These are phyloP conservation scores for Lachnellula arida DNA, from an alignment of 2,329 filamentous ascomycete genomes.

Conservation along the genomic window DNA sequence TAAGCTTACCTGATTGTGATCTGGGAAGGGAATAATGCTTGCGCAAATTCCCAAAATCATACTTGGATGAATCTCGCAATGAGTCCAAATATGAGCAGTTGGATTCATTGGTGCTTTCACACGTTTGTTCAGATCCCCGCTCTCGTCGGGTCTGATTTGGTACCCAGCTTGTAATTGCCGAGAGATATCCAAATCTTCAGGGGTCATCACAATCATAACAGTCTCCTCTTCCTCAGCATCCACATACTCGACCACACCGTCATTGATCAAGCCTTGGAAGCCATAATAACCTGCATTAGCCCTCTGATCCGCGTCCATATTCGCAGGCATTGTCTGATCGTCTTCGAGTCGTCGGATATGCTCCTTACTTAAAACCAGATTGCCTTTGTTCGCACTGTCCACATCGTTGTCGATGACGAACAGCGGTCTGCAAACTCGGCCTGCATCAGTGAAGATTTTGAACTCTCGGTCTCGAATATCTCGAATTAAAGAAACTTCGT, in stretches of 20 bases:
- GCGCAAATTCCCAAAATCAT: constrained; percentile 99
- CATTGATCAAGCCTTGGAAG: constrained; percentile 80
- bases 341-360: constrained; percentile 72
- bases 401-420: constrained; percentile 88
- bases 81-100: constrained; percentile 87
- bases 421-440: constrained; percentile 86
- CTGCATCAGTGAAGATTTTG: constrained; percentile 97
- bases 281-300: constrained; percentile 62
- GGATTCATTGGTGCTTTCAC: constrained; percentile 85
- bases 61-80: constrained; percentile 98
- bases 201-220: constrained; percentile 98
- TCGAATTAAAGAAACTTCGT: constrained; percentile 89
- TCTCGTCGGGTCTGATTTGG: constrained; percentile 55
- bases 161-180: constrained; percentile 65
- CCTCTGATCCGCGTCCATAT: constrained; percentile 54
- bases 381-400: constrained; percentile 69
- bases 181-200: constrained; percentile 83
- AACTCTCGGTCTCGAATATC: constrained; percentile 97
- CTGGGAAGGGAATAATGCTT: constrained; percentile 98
- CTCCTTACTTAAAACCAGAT: constrained; percentile 79
- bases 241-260: constrained; percentile 89
- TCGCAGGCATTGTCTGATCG: constrained; percentile 61
- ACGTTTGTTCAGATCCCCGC: constrained; percentile 72
- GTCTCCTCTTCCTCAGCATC: constrained; percentile 98
- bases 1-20: constrained; percentile 78